Percentiles rank a stretch among this genome's conserved stretches.
These are phyloP conservation scores for Rhododendron griersonianum DNA, from an alignment of 148 eudicot species.

Conservation along the genomic window DNA sequence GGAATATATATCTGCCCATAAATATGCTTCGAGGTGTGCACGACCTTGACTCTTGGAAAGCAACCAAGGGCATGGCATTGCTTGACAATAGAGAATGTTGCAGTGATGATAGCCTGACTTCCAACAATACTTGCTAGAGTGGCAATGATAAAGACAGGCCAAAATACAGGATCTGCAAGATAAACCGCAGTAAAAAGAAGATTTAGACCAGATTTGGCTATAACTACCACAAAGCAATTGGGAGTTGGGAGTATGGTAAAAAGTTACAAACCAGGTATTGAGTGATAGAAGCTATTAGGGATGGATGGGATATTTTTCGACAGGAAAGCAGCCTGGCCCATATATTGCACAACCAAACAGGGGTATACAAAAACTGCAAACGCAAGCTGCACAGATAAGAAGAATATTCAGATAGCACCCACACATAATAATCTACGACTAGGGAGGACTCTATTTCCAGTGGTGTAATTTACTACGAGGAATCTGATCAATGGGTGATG, in stretches of 20 bases:
- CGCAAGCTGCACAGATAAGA: slow-evolving; percentile 60
- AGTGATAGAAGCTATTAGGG: slow-evolving; percentile 62
- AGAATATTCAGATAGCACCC: slow-evolving; percentile 6
- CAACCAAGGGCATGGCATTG: slow-evolving; percentile 96
- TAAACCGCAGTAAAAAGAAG: slow-evolving; percentile 15
- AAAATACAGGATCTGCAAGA: slow-evolving; percentile 53
- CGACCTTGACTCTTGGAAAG: slow-evolving; percentile 93
- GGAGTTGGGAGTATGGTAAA: neutral
- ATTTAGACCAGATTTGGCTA: slow-evolving; percentile 1
- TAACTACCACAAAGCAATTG: neutral
- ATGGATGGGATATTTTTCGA: slow-evolving; percentile 51
- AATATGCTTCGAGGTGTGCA: slow-evolving; percentile 87
- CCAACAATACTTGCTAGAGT: slow-evolving; percentile 90
- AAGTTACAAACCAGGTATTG: slow-evolving; percentile 72
- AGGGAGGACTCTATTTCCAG: neutral
- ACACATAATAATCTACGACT: neutral
- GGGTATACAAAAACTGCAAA: slow-evolving; percentile 74
- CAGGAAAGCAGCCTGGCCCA: slow-evolving; percentile 97
- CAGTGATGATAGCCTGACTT: slow-evolving; percentile 90
- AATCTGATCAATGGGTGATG: neutral
- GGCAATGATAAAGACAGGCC: slow-evolving; percentile 94
- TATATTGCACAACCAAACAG: slow-evolving; percentile 86
- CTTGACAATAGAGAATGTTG: slow-evolving; percentile 89
- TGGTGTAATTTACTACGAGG: neutral
- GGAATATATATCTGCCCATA: slow-evolving; percentile 92